Evolutionary conservation across 2,329 filamentous ascomycete species (phyloP).

Genomic region (Alternaria arborescens): DNA sequence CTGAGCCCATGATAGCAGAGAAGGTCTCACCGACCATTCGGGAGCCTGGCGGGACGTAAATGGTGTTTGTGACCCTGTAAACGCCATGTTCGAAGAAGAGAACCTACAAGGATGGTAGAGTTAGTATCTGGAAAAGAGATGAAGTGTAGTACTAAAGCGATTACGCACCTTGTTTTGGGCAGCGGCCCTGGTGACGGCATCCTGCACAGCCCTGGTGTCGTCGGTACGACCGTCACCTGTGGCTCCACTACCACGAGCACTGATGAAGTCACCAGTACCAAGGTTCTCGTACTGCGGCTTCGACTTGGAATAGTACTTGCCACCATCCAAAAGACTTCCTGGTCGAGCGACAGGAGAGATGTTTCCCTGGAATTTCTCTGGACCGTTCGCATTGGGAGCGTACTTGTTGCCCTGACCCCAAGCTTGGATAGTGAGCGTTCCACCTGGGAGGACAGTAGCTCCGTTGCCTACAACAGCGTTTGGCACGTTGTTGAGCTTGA

Average conservation of each 20-base stretch:
- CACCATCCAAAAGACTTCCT: slow-evolving; percentile 56
- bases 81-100: slow-evolving; percentile 68
- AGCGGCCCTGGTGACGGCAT: slow-evolving; percentile 71
- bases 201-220: slow-evolving; percentile 82
- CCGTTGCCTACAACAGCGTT: slow-evolving; percentile 43
- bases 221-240: slow-evolving; percentile 82
- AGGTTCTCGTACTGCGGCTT: slow-evolving; percentile 62
- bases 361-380: slow-evolving; percentile 57
- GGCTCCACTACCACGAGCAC: slow-evolving; percentile 60
- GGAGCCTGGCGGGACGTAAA: slow-evolving; percentile 72
- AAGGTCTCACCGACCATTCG: slow-evolving; percentile 86
- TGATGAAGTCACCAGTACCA: slow-evolving; percentile 69
- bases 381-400: slow-evolving; percentile 52
- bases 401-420: slow-evolving; percentile 51
- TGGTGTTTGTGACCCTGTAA: slow-evolving; percentile 65
- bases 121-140: not conserved
- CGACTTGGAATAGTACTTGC: slow-evolving; percentile 60
- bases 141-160: too few species aligned
- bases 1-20: slow-evolving; percentile 83
- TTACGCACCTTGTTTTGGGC: slow-evolving; percentile 55
- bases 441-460: slow-evolving; percentile 42
- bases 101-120: slow-evolving; percentile 36
- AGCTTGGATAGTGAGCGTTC: slow-evolving; percentile 43
- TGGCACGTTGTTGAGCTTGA: slow-evolving; percentile 50
- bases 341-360: slow-evolving; percentile 59